These are phyloP conservation scores for Myriosclerotinia curreyana DNA, from an alignment of 2,329 filamentous ascomycete species.

Conservation along the genomic window DNA sequence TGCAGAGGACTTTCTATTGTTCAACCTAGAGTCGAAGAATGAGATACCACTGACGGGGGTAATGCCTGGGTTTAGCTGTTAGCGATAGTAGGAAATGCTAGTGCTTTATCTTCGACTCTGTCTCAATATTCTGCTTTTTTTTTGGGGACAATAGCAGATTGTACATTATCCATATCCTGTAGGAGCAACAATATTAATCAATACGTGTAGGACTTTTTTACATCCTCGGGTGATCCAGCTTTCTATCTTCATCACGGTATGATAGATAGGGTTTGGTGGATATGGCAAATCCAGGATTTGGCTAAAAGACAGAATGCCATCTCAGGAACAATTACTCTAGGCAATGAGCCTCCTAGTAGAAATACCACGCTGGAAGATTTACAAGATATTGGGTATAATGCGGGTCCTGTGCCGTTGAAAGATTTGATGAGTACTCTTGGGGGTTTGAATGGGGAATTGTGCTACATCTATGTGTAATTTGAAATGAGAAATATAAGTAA, in stretches of 20 bases:
- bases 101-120: no score
- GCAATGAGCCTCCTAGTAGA: constrained; percentile 42
- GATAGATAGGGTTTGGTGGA: constrained; percentile 47
- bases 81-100: no score
- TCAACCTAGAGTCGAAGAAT: no score
- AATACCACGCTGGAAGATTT: constrained; percentile 44
- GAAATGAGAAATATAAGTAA: neutral
- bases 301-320: constrained; percentile 34
- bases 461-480: constrained; percentile 44
- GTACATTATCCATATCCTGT: neutral
- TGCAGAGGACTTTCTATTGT: no score
- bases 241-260: constrained; percentile 48
- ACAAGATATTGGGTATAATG: constrained; percentile 29
- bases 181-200: neutral
- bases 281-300: constrained; percentile 48
- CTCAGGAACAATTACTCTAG: constrained; percentile 42
- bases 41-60: no score
- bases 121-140: no score
- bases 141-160: no score
- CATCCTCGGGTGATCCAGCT: constrained; percentile 45
- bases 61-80: no score
- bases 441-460: constrained; percentile 41
- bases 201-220: constrained; percentile 41
- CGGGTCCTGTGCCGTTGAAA: constrained; percentile 36
- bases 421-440: constrained; percentile 44